These are phyloP conservation scores for Galerina marginata DNA, from an alignment of 768 basidiomycete genomes.

Conservation along the genomic window DNA sequence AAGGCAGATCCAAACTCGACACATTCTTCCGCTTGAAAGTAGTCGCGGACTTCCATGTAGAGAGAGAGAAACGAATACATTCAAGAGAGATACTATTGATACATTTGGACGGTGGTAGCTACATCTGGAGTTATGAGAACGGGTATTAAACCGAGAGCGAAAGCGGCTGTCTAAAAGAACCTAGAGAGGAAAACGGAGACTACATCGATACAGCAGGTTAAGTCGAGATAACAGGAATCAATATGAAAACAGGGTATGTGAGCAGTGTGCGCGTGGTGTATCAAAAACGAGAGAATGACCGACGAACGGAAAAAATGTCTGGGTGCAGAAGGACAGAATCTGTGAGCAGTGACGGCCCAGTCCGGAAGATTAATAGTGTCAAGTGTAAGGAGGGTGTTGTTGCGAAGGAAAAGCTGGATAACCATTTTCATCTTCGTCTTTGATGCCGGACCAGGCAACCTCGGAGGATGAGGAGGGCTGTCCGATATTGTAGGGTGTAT, in stretches of 20 bases:
- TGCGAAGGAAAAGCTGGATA: constrained; percentile 27
- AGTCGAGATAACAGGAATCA: constrained; percentile 15
- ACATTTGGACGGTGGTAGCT: constrained; percentile 23
- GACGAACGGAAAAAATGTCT: neutral
- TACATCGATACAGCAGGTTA: constrained; percentile 28
- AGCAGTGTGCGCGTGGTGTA: constrained; percentile 6
- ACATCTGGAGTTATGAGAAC: constrained; percentile 17
- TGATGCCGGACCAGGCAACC: constrained; percentile 27
- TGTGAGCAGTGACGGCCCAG: neutral
- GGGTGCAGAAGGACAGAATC: neutral
- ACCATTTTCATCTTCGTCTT: constrained; percentile 35
- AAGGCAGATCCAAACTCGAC: constrained; percentile 21
- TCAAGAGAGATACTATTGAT: constrained; percentile 25
- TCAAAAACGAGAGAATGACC: constrained; percentile 4
- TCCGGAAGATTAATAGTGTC: constrained; percentile 7
- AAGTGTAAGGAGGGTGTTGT: constrained; percentile 29
- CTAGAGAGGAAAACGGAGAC: constrained; percentile 12
- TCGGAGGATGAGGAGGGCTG: constrained; percentile 22
- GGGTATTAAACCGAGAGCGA: constrained; percentile 11
- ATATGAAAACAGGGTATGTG: constrained; percentile 21
- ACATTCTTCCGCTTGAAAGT: constrained; percentile 11
- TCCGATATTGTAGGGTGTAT: constrained; percentile 20
- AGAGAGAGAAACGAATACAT: constrained; percentile 26
- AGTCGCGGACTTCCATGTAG: constrained; percentile 12
- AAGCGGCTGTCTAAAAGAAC: constrained; percentile 14